These are phyloP conservation scores for Pezicula carpinea DNA, from an alignment of 2,329 filamentous ascomycete genomes.

Conservation along the genomic window DNA sequence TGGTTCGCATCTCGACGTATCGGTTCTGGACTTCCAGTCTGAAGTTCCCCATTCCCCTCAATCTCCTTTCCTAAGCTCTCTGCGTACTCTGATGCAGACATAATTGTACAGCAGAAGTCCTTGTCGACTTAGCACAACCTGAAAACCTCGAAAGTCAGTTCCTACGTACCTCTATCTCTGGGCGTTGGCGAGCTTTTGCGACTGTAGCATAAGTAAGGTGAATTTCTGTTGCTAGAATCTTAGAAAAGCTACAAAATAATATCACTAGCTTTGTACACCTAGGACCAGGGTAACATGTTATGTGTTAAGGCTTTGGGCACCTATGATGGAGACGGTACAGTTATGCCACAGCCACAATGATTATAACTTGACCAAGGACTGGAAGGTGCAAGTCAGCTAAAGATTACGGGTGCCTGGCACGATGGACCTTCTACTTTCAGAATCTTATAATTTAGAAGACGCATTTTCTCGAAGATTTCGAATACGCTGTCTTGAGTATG, in stretches of 20 bases:
- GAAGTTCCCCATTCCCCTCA: background rate
- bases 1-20: background rate
- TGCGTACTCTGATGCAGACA: background rate
- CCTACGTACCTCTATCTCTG: background rate
- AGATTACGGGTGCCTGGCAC: background rate
- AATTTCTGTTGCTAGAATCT: background rate
- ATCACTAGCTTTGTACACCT: slow-evolving; percentile 1
- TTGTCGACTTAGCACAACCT: background rate
- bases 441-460: background rate
- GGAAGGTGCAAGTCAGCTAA: background rate
- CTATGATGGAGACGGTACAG: background rate
- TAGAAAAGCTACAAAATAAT: background rate
- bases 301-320: background rate
- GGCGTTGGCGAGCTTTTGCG: background rate
- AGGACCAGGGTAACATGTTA: background rate
- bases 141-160: background rate
- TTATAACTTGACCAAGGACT: background rate
- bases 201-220: background rate
- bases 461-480: background rate
- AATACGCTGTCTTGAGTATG: background rate
- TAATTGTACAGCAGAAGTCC: background rate
- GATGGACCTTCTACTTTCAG: background rate
- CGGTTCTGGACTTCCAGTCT: background rate
- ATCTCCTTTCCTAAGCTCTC: background rate
- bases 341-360: slow-evolving; percentile 1